Evolutionary conservation across 345 rosid genomes (phyloP), one percentile per base, ranked within the genome.

Genomic region (Syzygium grande): DNA sequence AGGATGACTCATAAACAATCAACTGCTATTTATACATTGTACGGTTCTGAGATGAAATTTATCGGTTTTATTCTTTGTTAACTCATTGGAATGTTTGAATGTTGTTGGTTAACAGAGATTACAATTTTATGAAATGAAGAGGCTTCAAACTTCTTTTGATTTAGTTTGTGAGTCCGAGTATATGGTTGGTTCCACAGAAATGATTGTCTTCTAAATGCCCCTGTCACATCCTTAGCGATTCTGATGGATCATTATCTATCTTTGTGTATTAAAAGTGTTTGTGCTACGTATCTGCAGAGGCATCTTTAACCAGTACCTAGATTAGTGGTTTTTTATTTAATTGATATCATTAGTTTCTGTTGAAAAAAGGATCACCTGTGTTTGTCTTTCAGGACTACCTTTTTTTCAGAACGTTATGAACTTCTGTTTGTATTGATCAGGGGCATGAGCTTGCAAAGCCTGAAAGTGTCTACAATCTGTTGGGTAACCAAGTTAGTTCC

Each of bases 401-500:
- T 19, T 17, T 34, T 49, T 68, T 80, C 27, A 63, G 34, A 86
- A 51, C 5, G 79, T 87, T 52, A 68, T 86, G 1, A 23, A 19
- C 49, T 73, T 73, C 49, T 56, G 27, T 86, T 68, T 63, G 84
- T 83, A 38, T 85, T 91, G 84, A 52, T 87, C 90, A 98, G 99
- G 93, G 89, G 73, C 87, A 90, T 80, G 91, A 90, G 87, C 85
- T 94, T 89, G 80, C 91, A 6, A 87, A 90, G 90, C 94, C 97
- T 6, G 89, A 92, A 3, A 90, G 96, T 88, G 93, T 94, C 56
- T 96, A 93, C 88, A 92, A 89, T 23, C 85, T 98, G 84, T 91
- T 98, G 87, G 91, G 91, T 52, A 90, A 85, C 34, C 88, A 91
- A 89, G 87, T 85, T 41, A 88, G 86, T 59, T 87, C 92, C 22